Percentiles rank a stretch among this genome's conserved stretches.
These are phyloP conservation scores for Aspergillus fumigatus DNA, from an alignment of 2,329 filamentous ascomycete genomes.

Conservation along the genomic window DNA sequence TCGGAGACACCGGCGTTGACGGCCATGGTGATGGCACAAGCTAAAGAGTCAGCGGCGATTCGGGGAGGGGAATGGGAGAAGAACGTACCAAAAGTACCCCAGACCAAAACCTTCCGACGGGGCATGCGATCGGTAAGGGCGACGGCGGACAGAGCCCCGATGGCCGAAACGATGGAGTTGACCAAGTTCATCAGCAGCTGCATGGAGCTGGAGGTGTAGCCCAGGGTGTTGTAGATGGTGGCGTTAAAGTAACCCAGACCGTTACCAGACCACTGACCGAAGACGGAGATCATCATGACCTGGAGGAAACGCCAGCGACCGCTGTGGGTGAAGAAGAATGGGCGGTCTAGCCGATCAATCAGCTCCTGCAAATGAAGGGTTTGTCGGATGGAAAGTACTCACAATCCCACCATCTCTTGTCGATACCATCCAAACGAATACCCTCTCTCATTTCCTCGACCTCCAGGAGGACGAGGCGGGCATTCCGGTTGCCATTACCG, in stretches of 20 bases:
- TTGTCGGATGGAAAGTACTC: constrained; percentile 12
- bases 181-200: constrained; percentile 48
- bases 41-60: neutral
- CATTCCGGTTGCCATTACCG: constrained; percentile 22
- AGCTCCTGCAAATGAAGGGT: neutral
- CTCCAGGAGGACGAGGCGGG: constrained; percentile 23
- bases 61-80: neutral
- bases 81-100: constrained; percentile 36
- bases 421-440: constrained; percentile 44
- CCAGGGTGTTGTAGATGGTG: constrained; percentile 40
- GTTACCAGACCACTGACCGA: constrained; percentile 50
- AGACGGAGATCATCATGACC: constrained; percentile 49
- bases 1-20: constrained; percentile 45
- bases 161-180: constrained; percentile 44
- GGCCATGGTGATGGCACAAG: constrained; percentile 41
- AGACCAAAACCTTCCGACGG: constrained; percentile 45
- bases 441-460: constrained; percentile 30
- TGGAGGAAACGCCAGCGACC: constrained; percentile 48
- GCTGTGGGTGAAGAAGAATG: constrained; percentile 41
- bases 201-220: constrained; percentile 22
- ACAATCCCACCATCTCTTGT: constrained; percentile 48
- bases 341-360: constrained; percentile 33
- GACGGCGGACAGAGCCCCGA: constrained; percentile 45
- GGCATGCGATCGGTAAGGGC: constrained; percentile 44
- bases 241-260: constrained; percentile 51